These are phyloP conservation scores for Alternaria hordeiaustralica DNA, from an alignment of 2,329 filamentous ascomycete genomes.

Conservation along the genomic window DNA sequence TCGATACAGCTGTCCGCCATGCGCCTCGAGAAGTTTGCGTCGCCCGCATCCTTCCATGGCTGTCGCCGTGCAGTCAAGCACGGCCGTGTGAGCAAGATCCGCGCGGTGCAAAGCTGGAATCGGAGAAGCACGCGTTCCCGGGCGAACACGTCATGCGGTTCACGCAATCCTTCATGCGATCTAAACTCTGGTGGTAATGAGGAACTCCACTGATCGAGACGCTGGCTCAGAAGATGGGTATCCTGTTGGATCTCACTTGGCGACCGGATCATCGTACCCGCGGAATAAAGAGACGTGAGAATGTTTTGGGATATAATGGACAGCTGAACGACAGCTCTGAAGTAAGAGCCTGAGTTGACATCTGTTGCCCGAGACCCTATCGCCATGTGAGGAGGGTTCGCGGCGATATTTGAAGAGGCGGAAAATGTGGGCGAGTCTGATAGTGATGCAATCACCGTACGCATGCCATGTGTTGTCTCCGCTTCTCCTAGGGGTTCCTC, in stretches of 20 bases:
- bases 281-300: slow-evolving; percentile 47
- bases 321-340: slow-evolving; percentile 36
- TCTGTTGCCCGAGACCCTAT: neutral
- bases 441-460: slow-evolving; percentile 5
- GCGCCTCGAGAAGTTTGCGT: slow-evolving; percentile 35
- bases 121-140: slow-evolving; percentile 43
- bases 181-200: slow-evolving; percentile 40
- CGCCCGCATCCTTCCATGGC: slow-evolving; percentile 17
- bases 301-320: slow-evolving; percentile 45
- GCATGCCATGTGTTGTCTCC: slow-evolving; percentile 13
- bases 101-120: slow-evolving; percentile 46
- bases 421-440: slow-evolving; percentile 1
- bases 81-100: slow-evolving; percentile 51
- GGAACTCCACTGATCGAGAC: slow-evolving; percentile 44
- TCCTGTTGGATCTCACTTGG: slow-evolving; percentile 43
- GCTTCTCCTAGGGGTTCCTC: slow-evolving; percentile 20
- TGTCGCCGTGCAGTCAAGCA: slow-evolving; percentile 42
- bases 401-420: neutral
- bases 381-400: slow-evolving; percentile 8
- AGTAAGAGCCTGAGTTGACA: slow-evolving; percentile 33
- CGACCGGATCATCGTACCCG: slow-evolving; percentile 39
- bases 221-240: slow-evolving; percentile 40
- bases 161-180: slow-evolving; percentile 22
- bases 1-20: slow-evolving; percentile 47
- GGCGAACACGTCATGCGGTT: slow-evolving; percentile 1